Percentiles rank a stretch among this genome's conserved stretches.
phyloP scores from a whole-genome alignment of 441 rosid species.

The Eruca vesicaria region DNA sequence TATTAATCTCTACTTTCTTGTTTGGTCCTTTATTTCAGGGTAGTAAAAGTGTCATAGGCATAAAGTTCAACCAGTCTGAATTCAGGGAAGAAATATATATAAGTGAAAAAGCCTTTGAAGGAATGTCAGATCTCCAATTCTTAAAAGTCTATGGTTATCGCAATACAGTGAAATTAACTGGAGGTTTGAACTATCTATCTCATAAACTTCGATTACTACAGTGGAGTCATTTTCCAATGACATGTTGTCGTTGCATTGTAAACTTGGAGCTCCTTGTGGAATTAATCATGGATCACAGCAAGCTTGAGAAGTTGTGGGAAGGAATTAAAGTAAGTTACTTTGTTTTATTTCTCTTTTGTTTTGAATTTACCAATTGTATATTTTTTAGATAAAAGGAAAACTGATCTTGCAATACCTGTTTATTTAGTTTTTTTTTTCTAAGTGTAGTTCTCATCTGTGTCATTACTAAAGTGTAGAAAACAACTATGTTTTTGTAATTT shows the following conservation, averaged over 20 bases:
- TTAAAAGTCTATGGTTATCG: background rate
- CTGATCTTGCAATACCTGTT: too few relatives aligned
- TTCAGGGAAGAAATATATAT: too few relatives aligned
- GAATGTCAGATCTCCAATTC: too few relatives aligned
- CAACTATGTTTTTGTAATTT: too few relatives aligned
- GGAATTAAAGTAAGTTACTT: background rate
- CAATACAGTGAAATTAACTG: background rate
- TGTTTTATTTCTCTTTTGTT: background rate
- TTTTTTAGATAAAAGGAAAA: too few relatives aligned
- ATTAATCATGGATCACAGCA: background rate
- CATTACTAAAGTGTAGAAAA: too few relatives aligned
- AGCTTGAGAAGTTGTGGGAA: constrained; percentile 1
- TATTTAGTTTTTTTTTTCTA: too few relatives aligned
- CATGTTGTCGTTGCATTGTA: background rate
- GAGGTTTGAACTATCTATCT: background rate
- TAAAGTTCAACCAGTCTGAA: too few relatives aligned
- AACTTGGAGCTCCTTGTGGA: background rate
- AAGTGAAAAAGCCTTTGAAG: too few relatives aligned
- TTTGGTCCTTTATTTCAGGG: background rate
- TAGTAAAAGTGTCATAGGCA: background rate
- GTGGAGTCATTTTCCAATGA: background rate
- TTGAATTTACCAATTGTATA: too few relatives aligned
- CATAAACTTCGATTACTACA: background rate
- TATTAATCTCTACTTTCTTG: background rate
- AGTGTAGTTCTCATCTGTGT: too few relatives aligned